Percentiles rank a stretch among this genome's conserved stretches.
Conservation (phyloP, 495 filamentous ascomycete species). For the Neurospora pannonica region DNA sequence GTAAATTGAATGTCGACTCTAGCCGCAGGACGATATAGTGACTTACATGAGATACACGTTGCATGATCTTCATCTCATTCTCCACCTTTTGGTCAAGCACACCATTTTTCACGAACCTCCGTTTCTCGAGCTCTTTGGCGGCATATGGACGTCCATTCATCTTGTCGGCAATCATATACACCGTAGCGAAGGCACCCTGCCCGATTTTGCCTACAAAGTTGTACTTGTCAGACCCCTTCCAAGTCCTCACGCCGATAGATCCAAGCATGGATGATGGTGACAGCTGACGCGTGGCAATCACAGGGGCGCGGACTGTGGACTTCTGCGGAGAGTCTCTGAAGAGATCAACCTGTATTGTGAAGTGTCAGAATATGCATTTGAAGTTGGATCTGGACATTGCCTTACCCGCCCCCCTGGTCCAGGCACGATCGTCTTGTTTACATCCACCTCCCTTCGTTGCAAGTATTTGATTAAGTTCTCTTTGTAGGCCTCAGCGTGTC, state of each 20-base stretch:
- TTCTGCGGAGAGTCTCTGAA: slow-evolving; percentile 13
- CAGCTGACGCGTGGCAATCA: background rate
- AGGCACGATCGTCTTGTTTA: slow-evolving; percentile 34
- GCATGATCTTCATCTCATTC: slow-evolving; percentile 94
- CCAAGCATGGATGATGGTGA: background rate
- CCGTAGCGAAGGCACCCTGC: slow-evolving; percentile 87
- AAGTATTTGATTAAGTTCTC: slow-evolving; percentile 42
- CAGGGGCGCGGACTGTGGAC: background rate
- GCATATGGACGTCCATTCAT: slow-evolving; percentile 73
- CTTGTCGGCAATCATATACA: slow-evolving; percentile 75
- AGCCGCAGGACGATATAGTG: background rate
- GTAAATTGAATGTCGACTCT: background rate
- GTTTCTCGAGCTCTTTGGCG: slow-evolving; percentile 86
- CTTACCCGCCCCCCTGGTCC: slow-evolving; percentile 38
- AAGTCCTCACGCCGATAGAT: slow-evolving; percentile 30
- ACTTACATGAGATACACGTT: slow-evolving; percentile 69
- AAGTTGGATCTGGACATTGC: background rate
- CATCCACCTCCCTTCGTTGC: slow-evolving; percentile 13
- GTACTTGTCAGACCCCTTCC: slow-evolving; percentile 75
- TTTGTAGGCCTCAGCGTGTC: slow-evolving; percentile 44
- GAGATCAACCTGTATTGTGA: slow-evolving; percentile 19
- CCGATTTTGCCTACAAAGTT: slow-evolving; percentile 74
- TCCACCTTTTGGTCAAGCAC: slow-evolving; percentile 76
- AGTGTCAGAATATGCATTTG: background rate
- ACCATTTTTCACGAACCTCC: slow-evolving; percentile 79